Percentiles rank a stretch among this genome's conserved stretches.
Conservation (phyloP, 2,329 filamentous ascomycete genomes). For the Dichotomopilus funicola region DNA sequence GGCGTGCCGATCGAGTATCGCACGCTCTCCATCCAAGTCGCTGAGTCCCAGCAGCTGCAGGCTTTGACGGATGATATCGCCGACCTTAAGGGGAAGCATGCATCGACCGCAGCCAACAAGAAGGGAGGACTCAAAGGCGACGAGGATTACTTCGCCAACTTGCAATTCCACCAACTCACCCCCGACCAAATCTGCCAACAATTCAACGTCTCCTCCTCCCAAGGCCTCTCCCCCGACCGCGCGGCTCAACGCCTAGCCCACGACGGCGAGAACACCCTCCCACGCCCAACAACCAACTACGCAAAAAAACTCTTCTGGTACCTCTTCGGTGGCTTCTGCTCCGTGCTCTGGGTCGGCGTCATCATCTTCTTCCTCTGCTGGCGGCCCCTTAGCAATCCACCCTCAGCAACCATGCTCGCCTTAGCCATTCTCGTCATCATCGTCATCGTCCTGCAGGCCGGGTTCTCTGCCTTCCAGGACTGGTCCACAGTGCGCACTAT, state of each 20-base stretch:
- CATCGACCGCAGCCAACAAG: no score
- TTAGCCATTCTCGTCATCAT: slow-evolving; percentile 41
- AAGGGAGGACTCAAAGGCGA: not conserved
- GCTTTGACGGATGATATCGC: not conserved
- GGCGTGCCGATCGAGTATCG: slow-evolving; percentile 7
- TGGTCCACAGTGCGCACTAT: slow-evolving; percentile 42
- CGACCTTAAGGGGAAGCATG: not conserved
- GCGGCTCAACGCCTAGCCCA: slow-evolving; percentile 21
- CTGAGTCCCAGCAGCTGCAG: not conserved
- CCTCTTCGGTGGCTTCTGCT: slow-evolving; percentile 43
- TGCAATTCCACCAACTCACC: slow-evolving; percentile 5
- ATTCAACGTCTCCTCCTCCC: not conserved
- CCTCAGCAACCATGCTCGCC: slow-evolving; percentile 37
- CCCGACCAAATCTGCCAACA: slow-evolving; percentile 10
- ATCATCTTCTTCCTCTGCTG: slow-evolving; percentile 45
- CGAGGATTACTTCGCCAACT: slow-evolving; percentile 7
- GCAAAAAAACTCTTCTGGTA: slow-evolving; percentile 36
- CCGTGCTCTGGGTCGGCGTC: slow-evolving; percentile 40
- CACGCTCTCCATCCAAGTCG: slow-evolving; percentile 5
- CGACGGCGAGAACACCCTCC: slow-evolving; percentile 38
- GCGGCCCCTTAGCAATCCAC: slow-evolving; percentile 40
- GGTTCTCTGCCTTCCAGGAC: slow-evolving; percentile 42
- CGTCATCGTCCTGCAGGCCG: slow-evolving; percentile 41
- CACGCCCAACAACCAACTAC: slow-evolving; percentile 35
- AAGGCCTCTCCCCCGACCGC: slow-evolving; percentile 1